Base-by-base conservation (phyloP, 495 filamentous ascomycete species). In the Viridothelium virens region DNA sequence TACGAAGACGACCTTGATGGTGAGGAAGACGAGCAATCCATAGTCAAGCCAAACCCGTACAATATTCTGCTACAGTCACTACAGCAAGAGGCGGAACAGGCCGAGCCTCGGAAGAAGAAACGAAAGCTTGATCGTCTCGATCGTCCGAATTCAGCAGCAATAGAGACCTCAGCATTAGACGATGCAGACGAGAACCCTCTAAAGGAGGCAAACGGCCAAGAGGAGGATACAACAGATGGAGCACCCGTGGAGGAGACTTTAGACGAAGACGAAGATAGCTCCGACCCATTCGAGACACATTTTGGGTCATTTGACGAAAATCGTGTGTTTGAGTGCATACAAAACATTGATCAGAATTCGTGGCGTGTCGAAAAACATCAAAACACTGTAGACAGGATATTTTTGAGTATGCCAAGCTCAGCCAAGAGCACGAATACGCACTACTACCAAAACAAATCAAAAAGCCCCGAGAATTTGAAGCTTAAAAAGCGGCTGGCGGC, bases 251-350 rank as follows among this genome's bases (percentile, higher is more conserved):
- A 74, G n/a, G 79, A 81, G 47, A 76, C 74, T 41, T 75, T 80
- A 34, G 78, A 82, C 12, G 82, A 85, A 59, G 74, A 81, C 25
- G 78, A 81, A 38, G 79, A 85, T 76, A 74, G 75, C 36, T 79
- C 79, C 1, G 92, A 96, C 74, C 87, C 90, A 2, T 96, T 95
- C 71, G 86, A 92, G 61, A 78, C 80, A 41, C 93, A 96, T 74
- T 93, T 96, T 75, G 82, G 83, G 38, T 76, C 77, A 31, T 83
- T 85, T 1, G 82, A 89, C 18, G 83, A 87, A 47, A 77, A 81
- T 5, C 75, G 81, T 25, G 68, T 91, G 2, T 75, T 78, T 9
- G 75, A 75, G 68, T 79, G 80, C 61, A 77, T 92, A 36, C 74
- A 87, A 69, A 74, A 78, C 34, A 77, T 81, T 4, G 71, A 76